Percentiles rank a stretch among this genome's conserved stretches.
These are phyloP conservation scores for Bathelium albidoporum DNA, from an alignment of 495 filamentous ascomycete genomes.

Conservation along the genomic window DNA sequence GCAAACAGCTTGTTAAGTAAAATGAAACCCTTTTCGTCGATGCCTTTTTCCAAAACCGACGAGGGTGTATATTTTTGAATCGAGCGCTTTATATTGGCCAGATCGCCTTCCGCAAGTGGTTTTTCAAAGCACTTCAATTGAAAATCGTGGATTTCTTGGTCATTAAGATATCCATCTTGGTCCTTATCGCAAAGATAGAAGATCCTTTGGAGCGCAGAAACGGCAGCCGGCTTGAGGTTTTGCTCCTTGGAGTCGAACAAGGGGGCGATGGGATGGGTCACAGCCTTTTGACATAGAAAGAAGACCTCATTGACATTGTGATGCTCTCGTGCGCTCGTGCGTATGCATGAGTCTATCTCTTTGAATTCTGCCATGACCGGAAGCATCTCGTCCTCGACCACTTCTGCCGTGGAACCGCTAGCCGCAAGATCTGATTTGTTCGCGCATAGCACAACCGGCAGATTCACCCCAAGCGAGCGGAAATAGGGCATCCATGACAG, in stretches of 20 bases:
- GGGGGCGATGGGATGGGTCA: constrained; percentile 93
- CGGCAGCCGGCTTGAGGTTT: constrained; percentile 74
- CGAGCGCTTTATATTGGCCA: constrained; percentile 77
- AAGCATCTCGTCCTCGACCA: constrained; percentile 93
- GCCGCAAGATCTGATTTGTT: constrained; percentile 80
- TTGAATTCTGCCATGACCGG: constrained; percentile 98
- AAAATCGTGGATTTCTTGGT: constrained; percentile 82
- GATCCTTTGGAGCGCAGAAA: constrained; percentile 73
- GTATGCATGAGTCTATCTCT: constrained; percentile 95
- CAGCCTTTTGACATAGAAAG: constrained; percentile 96
- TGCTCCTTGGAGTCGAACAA: constrained; percentile 90
- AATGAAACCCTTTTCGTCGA: constrained; percentile 73
- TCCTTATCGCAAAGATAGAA: constrained; percentile 96
- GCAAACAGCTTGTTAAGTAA: constrained; percentile 90
- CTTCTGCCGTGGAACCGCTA: constrained; percentile 61
- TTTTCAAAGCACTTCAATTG: constrained; percentile 88
- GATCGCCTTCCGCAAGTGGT: constrained; percentile 62
- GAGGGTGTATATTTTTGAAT: constrained; percentile 57
- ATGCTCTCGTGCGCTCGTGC: constrained; percentile 87
- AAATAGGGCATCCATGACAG: constrained; percentile 98
- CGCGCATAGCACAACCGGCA: constrained; percentile 90
- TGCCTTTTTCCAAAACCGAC: constrained; percentile 59
- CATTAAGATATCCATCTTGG: constrained; percentile 86
- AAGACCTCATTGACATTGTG: constrained; percentile 95
- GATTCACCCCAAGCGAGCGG: constrained; percentile 90